Base-by-base conservation (phyloP, 2,329 filamentous ascomycete genomes). In the Trichoderma cornu-damae region DNA sequence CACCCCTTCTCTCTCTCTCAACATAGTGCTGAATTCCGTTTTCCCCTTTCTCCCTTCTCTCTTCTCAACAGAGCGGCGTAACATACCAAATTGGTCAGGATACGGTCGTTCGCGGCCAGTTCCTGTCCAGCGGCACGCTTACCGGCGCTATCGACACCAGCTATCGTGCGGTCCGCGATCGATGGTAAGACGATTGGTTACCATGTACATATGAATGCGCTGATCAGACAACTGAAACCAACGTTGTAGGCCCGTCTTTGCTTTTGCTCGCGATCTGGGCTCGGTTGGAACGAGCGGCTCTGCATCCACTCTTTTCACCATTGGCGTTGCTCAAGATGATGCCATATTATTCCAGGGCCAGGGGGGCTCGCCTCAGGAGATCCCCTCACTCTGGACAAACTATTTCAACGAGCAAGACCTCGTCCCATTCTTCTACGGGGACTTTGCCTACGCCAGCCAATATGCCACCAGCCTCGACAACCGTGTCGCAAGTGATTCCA, bases 371-470 rank as follows among this genome's bases (percentile, higher is more conserved):
- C 69, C 87, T 16, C 68, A 69, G 1, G 75, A 78, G 35, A 86
- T 95, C 75, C 79, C 84, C 7, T 89, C 88, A 0, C 74, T 94
- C 3, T 96, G 90, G 90, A 84, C 81, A 61, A 86, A 84, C 73
- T 93, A 90, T 65, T 71, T 70, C 12, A 79, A 77, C 16, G 82
- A 83, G 7, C 73, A 83, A 22, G 80, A 83, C 6, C 76, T 91
- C 65, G 76, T 92, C 38, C 76, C 76, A 1, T 92, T 88, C 67
- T 91, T 95, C 69, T 91, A 89, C 69, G 75, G 83, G 16, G 90
- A 96, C 67, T 93, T 87, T 65, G 65, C 71, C 4, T 78, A 83
- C 60, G 87, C 88, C 4, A 72, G 70, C 2, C 67, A 69, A 6
- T 74, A 86, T 32, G 83, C 87, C 1, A 72, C 75, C 12, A 79